These are phyloP conservation scores for Pyropia yezoensis DNA, from an alignment of 23 red algal species.

Conservation along the genomic window DNA sequence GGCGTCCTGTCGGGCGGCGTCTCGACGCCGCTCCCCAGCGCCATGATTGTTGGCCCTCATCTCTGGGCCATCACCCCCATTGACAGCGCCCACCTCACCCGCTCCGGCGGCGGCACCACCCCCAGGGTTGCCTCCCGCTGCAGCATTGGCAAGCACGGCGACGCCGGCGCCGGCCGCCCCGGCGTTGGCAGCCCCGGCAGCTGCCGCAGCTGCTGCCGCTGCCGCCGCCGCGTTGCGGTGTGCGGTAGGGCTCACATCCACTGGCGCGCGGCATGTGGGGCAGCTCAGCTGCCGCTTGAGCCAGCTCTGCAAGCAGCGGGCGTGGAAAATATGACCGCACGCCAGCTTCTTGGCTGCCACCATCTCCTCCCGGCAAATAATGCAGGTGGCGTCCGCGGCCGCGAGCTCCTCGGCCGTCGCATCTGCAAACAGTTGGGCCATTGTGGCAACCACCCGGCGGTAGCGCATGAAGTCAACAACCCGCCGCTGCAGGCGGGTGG, in stretches of 20 bases:
- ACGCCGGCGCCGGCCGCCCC: too few species aligned
- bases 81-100: not conserved
- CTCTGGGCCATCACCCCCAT: not conserved
- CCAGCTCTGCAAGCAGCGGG: slow-evolving; percentile 83
- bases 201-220: not conserved
- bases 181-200: too few species aligned
- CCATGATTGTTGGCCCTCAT: not conserved
- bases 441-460: slow-evolving; percentile 74
- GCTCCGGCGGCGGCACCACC: too few species aligned
- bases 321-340: slow-evolving; percentile 94
- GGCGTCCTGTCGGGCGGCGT: too few species aligned
- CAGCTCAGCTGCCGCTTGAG: slow-evolving; percentile 82
- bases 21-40: not conserved
- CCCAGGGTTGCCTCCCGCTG: too few species aligned
- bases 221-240: not conserved
- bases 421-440: slow-evolving; percentile 78
- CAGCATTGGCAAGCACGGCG: too few species aligned
- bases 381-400: slow-evolving; percentile 82
- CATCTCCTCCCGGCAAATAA: slow-evolving; percentile 99
- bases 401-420: slow-evolving; percentile 77
- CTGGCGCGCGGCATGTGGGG: slow-evolving; percentile 70
- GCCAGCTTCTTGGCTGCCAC: slow-evolving; percentile 67
- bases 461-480: slow-evolving; percentile 86
- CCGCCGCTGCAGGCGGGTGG: slow-evolving; percentile 54
- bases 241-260: slow-evolving; percentile 19